Base-by-base conservation (phyloP, 2,329 filamentous ascomycete species). In the Clonostachys chloroleuca region DNA sequence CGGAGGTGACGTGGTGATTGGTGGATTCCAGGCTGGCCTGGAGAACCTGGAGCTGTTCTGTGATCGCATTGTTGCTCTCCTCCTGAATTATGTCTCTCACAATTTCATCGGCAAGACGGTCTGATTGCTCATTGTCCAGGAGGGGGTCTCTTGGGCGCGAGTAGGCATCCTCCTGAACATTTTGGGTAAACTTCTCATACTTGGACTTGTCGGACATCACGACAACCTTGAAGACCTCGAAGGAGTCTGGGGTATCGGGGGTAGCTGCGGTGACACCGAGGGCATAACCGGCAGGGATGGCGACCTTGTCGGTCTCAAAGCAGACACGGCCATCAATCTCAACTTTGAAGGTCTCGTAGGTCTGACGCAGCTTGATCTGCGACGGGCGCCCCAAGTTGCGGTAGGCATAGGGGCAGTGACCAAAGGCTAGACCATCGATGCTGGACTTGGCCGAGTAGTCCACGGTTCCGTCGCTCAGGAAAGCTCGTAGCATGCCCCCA, bases 171-270 rank as follows among this genome's bases (percentile, higher is more conserved):
- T 61, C 61, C 37, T 30, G 24, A 10, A 10, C 24, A 30, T 30
- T 30, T 30, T 30, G 8, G 65, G 59, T 40, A 64, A 44, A 12
- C 42, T 35, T 57, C 34, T 59, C 54, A 54, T 47, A 59, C 51
- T 51, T 65, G 45, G 34, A 52, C 59, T 57, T 70, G 58, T 82
- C 78, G 12, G 79, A 84, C 60, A 84, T 81, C 45, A 94, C 81
- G 35, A 87, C 77, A 61, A 97, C 80, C 64, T 92, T 95, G 75
- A 92, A 94, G 54, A 96, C 67, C 68, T 99, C 94, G 59, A 96
- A 95, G 6, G 90, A 95, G 69, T 99, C 94, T 1, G 94, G 91
- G 58, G 84, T 92, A 55, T 97, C 92, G 33, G 89, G 88, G 4
- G 89, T 92, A 14, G 89, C 88, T 40, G 92, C 94, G 12, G 87